Percentiles rank a stretch among this genome's conserved stretches.
Conservation (phyloP, 805 yeast genomes). For the Tetrapisispora namnaoensis region DNA sequence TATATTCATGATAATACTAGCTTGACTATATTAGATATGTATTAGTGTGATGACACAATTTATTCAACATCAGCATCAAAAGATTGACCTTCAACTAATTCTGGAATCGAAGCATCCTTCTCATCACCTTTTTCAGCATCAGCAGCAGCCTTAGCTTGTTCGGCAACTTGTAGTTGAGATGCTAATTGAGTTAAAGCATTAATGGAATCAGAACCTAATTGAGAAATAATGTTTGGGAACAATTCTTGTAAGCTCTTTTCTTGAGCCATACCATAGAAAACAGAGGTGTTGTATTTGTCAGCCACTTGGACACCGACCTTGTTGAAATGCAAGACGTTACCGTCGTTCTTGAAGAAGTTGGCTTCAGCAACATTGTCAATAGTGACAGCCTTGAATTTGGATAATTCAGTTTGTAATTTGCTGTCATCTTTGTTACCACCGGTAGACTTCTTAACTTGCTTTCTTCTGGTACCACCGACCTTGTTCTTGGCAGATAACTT, state of each 20-base stretch:
- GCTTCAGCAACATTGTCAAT: constrained; percentile 91
- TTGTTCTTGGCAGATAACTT: constrained; percentile 66
- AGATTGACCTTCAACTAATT: constrained; percentile 28
- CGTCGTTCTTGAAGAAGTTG: constrained; percentile 93
- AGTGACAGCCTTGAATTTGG: constrained; percentile 82
- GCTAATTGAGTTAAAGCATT: constrained; percentile 84
- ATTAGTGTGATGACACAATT: constrained; percentile 3
- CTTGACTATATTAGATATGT: neutral
- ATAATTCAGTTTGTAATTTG: constrained; percentile 81
- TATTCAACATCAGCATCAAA: constrained; percentile 33
- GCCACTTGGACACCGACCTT: constrained; percentile 95
- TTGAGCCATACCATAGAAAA: constrained; percentile 91
- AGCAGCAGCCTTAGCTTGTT: constrained; percentile 39
- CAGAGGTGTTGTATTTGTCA: constrained; percentile 80
- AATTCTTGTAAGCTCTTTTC: constrained; percentile 87
- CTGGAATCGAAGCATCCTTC: constrained; percentile 62
- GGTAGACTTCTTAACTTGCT: constrained; percentile 63
- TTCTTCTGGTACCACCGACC: constrained; percentile 82
- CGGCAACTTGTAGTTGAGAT: constrained; percentile 65
- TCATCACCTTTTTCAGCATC: constrained; percentile 39
- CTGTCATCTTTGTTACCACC: constrained; percentile 75
- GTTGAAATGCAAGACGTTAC: constrained; percentile 90
- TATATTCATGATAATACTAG: neutral
- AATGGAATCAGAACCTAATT: constrained; percentile 91
- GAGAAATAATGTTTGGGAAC: constrained; percentile 90